Percentiles rank a stretch among this genome's conserved stretches.
Conservation (phyloP, 78 protist species). For the Chrysochromulina tobinii region DNA sequence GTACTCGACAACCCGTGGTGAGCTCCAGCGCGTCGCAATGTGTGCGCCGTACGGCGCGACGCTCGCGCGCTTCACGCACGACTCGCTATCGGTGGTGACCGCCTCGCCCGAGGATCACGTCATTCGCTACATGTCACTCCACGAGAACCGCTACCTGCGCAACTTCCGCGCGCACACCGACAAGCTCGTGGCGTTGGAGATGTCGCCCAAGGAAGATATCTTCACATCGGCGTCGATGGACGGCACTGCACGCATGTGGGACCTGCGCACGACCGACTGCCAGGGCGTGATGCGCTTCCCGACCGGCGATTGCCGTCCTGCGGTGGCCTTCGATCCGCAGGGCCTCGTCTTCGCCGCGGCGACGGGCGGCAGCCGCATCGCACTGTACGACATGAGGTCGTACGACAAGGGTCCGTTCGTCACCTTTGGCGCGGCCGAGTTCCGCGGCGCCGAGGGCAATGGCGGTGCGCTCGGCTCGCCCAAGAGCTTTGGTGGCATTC, state of each 20-base stretch:
- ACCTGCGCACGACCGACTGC: neutral
- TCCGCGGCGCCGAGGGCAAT: no score
- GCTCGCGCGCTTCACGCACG: conserved; percentile 31
- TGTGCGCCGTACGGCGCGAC: neutral
- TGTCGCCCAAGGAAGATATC: conserved; percentile 10
- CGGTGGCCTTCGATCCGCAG: neutral
- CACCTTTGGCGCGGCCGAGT: neutral
- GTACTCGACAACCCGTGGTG: neutral
- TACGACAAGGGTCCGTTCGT: neutral
- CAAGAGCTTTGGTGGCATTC: neutral
- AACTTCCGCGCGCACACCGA: conserved; percentile 25
- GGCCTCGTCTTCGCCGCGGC: neutral
- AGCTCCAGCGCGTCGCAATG: neutral
- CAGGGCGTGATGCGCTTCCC: neutral
- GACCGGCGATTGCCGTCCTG: neutral
- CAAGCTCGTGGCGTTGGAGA: neutral
- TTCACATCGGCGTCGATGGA: conserved; percentile 16
- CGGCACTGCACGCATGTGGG: conserved; percentile 29
- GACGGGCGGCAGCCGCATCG: neutral
- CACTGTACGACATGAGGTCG: neutral
- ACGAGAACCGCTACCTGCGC: conserved; percentile 40
- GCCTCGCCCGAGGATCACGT: conserved; percentile 24
- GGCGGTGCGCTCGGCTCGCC: neutral
- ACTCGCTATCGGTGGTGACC: neutral
- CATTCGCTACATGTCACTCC: conserved; percentile 33